phyloP scores from a whole-genome alignment of 129 eudicot genomes.

The Logfia minima region DNA sequence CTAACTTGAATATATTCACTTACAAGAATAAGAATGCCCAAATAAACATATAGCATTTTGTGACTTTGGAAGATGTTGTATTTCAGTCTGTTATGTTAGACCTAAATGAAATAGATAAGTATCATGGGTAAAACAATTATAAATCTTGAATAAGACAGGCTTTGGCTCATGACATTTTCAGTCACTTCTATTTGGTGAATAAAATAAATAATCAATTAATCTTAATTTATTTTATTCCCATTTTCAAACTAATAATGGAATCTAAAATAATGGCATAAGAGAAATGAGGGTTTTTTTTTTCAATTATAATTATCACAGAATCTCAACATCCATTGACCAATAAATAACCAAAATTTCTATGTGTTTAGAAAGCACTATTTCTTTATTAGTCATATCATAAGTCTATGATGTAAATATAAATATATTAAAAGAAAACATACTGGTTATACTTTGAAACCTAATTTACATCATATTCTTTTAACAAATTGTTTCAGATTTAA shows the following conservation, averaged over 20 bases:
- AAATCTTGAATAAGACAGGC: constrained; percentile 12
- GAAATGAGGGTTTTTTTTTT: constrained; percentile 17
- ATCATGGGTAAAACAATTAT: background rate
- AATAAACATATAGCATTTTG: too few relatives aligned
- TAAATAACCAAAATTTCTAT: background rate
- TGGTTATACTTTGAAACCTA: background rate
- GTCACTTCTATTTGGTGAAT: background rate
- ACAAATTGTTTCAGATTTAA: too few relatives aligned
- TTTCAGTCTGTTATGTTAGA: too few relatives aligned
- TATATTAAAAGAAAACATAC: background rate
- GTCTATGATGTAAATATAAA: constrained; percentile 1
- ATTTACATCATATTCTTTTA: too few relatives aligned
- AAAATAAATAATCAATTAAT: background rate
- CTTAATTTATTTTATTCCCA: background rate
- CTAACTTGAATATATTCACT: too few relatives aligned
- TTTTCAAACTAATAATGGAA: constrained; percentile 13
- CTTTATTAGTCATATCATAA: background rate
- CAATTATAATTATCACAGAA: constrained; percentile 9
- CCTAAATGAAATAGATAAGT: background rate
- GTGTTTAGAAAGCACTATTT: background rate
- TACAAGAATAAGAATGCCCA: too few relatives aligned
- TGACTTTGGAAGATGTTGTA: too few relatives aligned
- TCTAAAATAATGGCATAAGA: constrained; percentile 19
- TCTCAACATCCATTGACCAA: constrained; percentile 35
- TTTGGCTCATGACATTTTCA: background rate